phyloP scores from a whole-genome alignment of 2,329 filamentous ascomycete genomes.

The Aspergillus glaucus region DNA sequence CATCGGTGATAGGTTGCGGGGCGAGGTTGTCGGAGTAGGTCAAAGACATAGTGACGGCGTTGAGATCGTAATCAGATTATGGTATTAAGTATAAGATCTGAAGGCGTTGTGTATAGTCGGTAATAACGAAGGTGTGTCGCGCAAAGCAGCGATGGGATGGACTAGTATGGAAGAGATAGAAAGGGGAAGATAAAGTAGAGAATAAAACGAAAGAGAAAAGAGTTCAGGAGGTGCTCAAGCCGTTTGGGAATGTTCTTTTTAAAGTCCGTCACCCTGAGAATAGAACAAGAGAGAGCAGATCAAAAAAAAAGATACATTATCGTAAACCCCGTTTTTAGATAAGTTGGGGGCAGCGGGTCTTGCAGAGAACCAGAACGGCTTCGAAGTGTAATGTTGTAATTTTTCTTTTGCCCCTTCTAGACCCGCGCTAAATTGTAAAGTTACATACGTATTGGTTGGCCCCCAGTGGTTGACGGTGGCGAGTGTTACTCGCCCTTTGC shows the following conservation, averaged over 20 bases:
- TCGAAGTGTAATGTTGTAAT: background rate
- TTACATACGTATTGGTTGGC: background rate
- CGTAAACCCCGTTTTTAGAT: background rate
- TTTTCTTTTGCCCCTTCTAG: background rate
- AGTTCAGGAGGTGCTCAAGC: background rate
- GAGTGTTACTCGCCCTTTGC: background rate
- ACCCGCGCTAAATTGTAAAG: no score
- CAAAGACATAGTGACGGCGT: slow-evolving; percentile 25
- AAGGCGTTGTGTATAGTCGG: background rate
- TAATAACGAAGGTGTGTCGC: background rate
- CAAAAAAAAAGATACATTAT: background rate
- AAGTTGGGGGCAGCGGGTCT: no score
- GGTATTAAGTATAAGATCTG: background rate
- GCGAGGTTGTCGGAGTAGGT: slow-evolving; percentile 32
- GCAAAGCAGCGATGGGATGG: background rate
- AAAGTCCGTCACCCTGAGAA: background rate
- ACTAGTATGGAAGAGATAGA: background rate
- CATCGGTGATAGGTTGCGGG: slow-evolving; percentile 37
- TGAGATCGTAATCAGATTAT: background rate
- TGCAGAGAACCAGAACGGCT: no score
- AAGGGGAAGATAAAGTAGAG: background rate
- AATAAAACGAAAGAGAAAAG: background rate
- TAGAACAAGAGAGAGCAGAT: background rate
- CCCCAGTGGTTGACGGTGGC: background rate
- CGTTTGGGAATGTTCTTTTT: background rate